These are phyloP conservation scores for Trifolium pratense DNA, from an alignment of 306 rosid genomes.

Conservation along the genomic window DNA sequence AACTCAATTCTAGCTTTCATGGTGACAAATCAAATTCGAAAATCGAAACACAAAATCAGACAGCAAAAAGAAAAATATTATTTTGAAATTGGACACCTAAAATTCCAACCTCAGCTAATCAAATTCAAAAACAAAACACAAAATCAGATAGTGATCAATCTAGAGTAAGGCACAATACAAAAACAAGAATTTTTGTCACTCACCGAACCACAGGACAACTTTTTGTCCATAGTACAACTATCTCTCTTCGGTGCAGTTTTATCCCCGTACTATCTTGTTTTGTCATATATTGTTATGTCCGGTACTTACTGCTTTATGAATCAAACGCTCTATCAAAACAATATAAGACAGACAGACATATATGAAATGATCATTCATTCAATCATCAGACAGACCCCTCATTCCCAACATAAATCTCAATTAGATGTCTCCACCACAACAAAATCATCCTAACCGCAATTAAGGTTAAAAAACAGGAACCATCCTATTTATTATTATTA, in stretches of 20 bases:
- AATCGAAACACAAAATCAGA: neutral
- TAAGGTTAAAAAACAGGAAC: neutral
- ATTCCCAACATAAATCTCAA: neutral
- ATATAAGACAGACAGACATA: neutral
- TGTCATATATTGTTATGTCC: too few species aligned
- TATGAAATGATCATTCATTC: neutral
- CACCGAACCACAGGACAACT: too few species aligned
- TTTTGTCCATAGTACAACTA: too few species aligned
- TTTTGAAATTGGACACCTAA: neutral
- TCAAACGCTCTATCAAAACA: too few species aligned
- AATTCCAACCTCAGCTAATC: neutral
- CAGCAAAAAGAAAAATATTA: neutral
- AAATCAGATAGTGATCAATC: neutral
- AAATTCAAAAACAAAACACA: neutral
- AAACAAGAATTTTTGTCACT: too few species aligned
- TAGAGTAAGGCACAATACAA: too few species aligned
- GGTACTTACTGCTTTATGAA: too few species aligned
- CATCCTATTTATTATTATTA: too few species aligned
- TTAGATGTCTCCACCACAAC: too few species aligned
- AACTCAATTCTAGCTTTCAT: neutral
- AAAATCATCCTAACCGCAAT: too few species aligned
- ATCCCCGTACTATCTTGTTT: too few species aligned
- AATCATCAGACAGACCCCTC: neutral
- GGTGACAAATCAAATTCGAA: neutral
- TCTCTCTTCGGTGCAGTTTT: too few species aligned